phyloP scores from a whole-genome alignment of 2,329 filamentous ascomycete species.

The Lecanicillium sp. region DNA sequence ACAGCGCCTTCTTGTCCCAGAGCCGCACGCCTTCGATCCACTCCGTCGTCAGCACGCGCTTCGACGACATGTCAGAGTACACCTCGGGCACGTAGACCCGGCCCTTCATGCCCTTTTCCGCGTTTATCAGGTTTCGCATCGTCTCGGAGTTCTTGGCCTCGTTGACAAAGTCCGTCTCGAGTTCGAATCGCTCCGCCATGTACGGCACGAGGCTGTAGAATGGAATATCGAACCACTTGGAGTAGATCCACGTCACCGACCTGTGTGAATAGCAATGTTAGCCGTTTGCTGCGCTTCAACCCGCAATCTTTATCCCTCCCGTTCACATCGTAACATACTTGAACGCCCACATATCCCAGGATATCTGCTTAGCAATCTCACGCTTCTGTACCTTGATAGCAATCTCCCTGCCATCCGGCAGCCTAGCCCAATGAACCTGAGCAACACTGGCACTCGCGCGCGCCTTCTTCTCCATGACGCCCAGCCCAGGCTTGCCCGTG shows the following conservation, averaged over 20 bases:
- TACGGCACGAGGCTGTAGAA: slow-evolving; percentile 87
- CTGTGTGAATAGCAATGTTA: slow-evolving; percentile 29
- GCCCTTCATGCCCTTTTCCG: slow-evolving; percentile 66
- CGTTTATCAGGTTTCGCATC: slow-evolving; percentile 70
- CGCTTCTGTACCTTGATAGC: slow-evolving; percentile 95
- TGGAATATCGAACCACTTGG: slow-evolving; percentile 85
- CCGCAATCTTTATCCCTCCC: background rate
- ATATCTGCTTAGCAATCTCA: slow-evolving; percentile 84
- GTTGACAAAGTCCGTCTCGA: slow-evolving; percentile 92
- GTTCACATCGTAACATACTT: too few species aligned
- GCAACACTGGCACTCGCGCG: slow-evolving; percentile 84
- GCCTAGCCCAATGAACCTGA: slow-evolving; percentile 89
- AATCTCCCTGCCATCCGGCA: slow-evolving; percentile 82
- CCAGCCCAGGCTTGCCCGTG: slow-evolving; percentile 57
- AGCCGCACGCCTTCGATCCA: slow-evolving; percentile 95
- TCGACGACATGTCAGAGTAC: slow-evolving; percentile 74
- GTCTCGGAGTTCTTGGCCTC: slow-evolving; percentile 82
- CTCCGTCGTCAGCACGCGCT: slow-evolving; percentile 83
- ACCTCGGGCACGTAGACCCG: slow-evolving; percentile 85
- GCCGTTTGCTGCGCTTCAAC: background rate
- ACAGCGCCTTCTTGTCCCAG: slow-evolving; percentile 84
- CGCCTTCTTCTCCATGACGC: slow-evolving; percentile 53
- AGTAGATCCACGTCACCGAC: slow-evolving; percentile 75
- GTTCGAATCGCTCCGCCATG: slow-evolving; percentile 80
- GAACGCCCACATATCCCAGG: slow-evolving; percentile 95